phyloP scores from a whole-genome alignment of 441 rosid genomes.

The Erysimum cheiri region DNA sequence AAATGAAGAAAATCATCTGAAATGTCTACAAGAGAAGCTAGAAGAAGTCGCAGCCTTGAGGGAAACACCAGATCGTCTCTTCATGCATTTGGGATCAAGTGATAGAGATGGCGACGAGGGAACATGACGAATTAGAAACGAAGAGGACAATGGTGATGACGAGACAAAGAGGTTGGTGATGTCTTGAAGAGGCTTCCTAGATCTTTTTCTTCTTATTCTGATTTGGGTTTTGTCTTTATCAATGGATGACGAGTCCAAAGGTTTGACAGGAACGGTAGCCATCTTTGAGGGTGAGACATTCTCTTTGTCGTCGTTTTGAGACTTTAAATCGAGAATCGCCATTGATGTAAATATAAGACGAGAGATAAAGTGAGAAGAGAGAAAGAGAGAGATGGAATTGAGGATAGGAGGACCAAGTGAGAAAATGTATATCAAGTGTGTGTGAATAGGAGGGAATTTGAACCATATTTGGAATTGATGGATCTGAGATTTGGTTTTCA shows the following conservation, averaged over 20 bases:
- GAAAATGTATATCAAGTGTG: constrained; percentile 34
- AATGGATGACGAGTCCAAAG: constrained; percentile 15
- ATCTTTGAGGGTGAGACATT: constrained; percentile 22
- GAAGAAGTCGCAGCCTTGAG: constrained; percentile 35
- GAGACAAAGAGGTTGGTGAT: constrained; percentile 42
- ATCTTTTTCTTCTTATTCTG: constrained; percentile 32
- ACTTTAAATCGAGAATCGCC: constrained; percentile 19
- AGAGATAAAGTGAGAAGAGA: neutral
- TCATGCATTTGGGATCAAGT: constrained; percentile 44
- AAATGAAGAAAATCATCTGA: constrained; percentile 27
- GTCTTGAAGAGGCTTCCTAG: constrained; percentile 40
- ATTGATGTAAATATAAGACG: constrained; percentile 18
- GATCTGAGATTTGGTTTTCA: constrained; percentile 36
- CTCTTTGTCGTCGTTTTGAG: constrained; percentile 37
- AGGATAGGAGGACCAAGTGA: constrained; percentile 11
- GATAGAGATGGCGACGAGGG: constrained; percentile 30
- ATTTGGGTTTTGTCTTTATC: constrained; percentile 39
- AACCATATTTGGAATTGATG: constrained; percentile 29
- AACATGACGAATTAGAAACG: constrained; percentile 20
- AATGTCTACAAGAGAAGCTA: constrained; percentile 39
- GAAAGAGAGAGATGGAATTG: constrained; percentile 19
- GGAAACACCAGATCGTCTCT: constrained; percentile 38
- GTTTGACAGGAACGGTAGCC: constrained; percentile 7
- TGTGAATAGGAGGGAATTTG: constrained; percentile 26
- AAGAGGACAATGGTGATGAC: constrained; percentile 25